These are phyloP conservation scores for Austroboletus olivaceoglutinosus DNA, from an alignment of 1,284 basidiomycete genomes.

Conservation along the genomic window DNA sequence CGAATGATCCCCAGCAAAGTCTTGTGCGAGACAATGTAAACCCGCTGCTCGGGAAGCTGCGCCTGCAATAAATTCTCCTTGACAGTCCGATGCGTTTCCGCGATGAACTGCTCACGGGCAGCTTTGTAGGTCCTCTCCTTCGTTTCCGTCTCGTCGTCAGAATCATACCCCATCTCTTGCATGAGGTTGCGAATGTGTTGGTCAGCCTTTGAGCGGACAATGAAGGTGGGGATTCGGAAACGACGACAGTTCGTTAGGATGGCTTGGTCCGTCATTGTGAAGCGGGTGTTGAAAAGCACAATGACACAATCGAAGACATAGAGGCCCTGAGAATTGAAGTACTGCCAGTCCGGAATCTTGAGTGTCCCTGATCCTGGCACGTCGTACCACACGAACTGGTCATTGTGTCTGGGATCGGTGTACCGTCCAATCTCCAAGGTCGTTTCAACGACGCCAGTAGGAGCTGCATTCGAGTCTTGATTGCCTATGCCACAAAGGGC, in stretches of 20 bases:
- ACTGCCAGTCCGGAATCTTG: slow-evolving; percentile 35
- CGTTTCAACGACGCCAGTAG: slow-evolving; percentile 33
- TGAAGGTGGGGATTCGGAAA: slow-evolving; percentile 34
- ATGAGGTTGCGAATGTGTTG: slow-evolving; percentile 33
- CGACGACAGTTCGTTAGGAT: slow-evolving; percentile 29
- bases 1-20: slow-evolving; percentile 20
- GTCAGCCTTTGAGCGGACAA: slow-evolving; percentile 39
- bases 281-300: slow-evolving; percentile 31
- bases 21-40: slow-evolving; percentile 33
- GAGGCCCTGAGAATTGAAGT: slow-evolving; percentile 38
- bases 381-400: slow-evolving; percentile 36
- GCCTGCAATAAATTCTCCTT: slow-evolving; percentile 29
- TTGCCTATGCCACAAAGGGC: slow-evolving; percentile 32
- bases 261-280: slow-evolving; percentile 33
- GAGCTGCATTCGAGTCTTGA: slow-evolving; percentile 28
- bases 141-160: slow-evolving; percentile 17
- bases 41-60: slow-evolving; percentile 27
- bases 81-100: slow-evolving; percentile 30
- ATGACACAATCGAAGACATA: slow-evolving; percentile 38
- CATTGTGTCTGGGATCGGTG: slow-evolving; percentile 21
- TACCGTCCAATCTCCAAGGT: slow-evolving; percentile 30
- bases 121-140: slow-evolving; percentile 22
- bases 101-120: slow-evolving; percentile 23
- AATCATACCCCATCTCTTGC: slow-evolving; percentile 31
- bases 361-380: slow-evolving; percentile 38